Percentiles rank a stretch among this genome's conserved stretches.
These are phyloP conservation scores for Mangifera indica DNA, from an alignment of 345 rosid genomes.

Conservation along the genomic window DNA sequence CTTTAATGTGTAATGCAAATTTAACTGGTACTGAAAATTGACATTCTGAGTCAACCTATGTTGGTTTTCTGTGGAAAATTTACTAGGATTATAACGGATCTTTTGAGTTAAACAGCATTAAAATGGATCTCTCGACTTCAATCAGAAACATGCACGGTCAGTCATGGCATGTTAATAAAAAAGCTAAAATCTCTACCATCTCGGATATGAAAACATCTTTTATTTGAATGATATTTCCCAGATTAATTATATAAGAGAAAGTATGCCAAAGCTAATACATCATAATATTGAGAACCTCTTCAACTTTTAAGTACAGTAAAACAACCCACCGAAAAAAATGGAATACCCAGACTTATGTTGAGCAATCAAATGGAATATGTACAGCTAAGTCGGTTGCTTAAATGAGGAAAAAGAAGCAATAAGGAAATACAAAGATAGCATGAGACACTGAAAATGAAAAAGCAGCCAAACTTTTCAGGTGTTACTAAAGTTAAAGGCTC, in stretches of 20 bases:
- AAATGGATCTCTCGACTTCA: too few relatives aligned
- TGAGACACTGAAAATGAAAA: background rate
- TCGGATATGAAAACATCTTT: background rate
- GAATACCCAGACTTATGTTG: slow-evolving; percentile 36
- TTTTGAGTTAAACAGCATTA: too few relatives aligned
- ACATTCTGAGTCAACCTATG: too few relatives aligned
- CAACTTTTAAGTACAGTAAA: slow-evolving; percentile 17
- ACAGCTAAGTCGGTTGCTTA: slow-evolving; percentile 29
- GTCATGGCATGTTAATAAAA: too few relatives aligned
- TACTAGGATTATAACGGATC: too few relatives aligned
- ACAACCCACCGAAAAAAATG: slow-evolving; percentile 16
- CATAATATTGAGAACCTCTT: slow-evolving; percentile 7
- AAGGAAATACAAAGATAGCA: background rate
- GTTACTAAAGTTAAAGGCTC: slow-evolving; percentile 48
- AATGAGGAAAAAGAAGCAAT: background rate
- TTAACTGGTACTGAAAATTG: too few relatives aligned
- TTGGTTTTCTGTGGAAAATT: too few relatives aligned
- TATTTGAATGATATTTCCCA: too few relatives aligned
- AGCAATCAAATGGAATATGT: slow-evolving; percentile 43
- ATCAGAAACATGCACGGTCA: too few relatives aligned
- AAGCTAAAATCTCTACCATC: background rate
- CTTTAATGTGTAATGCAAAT: too few relatives aligned
- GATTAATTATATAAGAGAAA: too few relatives aligned
- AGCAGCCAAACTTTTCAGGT: slow-evolving; percentile 29
- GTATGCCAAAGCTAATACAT: background rate